Evolutionary conservation across 768 basidiomycete genomes (phyloP), one percentile per base, ranked within the genome.

Genomic region (Lactarius deliciosus): DNA sequence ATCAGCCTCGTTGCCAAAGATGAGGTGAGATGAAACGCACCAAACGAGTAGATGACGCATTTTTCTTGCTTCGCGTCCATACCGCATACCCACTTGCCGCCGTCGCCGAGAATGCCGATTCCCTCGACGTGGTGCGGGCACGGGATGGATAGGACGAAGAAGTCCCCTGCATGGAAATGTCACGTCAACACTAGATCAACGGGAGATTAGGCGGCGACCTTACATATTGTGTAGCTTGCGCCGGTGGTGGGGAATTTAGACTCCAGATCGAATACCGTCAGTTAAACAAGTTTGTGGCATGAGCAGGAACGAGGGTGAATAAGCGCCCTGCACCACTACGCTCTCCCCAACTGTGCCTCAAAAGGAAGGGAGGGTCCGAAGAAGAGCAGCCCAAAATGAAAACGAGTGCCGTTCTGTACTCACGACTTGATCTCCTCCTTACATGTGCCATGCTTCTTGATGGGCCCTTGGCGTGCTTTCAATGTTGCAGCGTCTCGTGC

Each of bases 401-500:
- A 47, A 30, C 0, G 9, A 20, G n/a, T 47, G n/a, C 0, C 4
- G 9, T 47, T n/a, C n/a, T 5, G 22, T 22, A 61, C 66, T 67
- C 61, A 67, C 66, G 66, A 11, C 11, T 43, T 3, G 2, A 67
- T 18, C 3, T 63, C 28, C 28, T 30, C 66, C 18, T 63, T 63
- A n/a, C 13, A 41, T 7, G 65, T 56, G 7, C 65, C 65, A 28
- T 40, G 36, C 50, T 63, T 63, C 25, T 43, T 11, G 28, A 30
- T 30, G 28, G 28, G 28, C 28, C 28, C 28, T 30, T 30, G 20
- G 1, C 61, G 57, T 7, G n/a, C 61, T 18, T 7, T 28, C 3
- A 63, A 16, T 0, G 50, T 57, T 32, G 18, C 40, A 0, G 22
- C 32, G 34, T 67, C 25, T 67, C 57, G 1, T 3, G 56, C 9